Evolutionary conservation across 345 rosid species (phyloP), one percentile per base, ranked within the genome.

Genomic region (Citrus inodora): DNA sequence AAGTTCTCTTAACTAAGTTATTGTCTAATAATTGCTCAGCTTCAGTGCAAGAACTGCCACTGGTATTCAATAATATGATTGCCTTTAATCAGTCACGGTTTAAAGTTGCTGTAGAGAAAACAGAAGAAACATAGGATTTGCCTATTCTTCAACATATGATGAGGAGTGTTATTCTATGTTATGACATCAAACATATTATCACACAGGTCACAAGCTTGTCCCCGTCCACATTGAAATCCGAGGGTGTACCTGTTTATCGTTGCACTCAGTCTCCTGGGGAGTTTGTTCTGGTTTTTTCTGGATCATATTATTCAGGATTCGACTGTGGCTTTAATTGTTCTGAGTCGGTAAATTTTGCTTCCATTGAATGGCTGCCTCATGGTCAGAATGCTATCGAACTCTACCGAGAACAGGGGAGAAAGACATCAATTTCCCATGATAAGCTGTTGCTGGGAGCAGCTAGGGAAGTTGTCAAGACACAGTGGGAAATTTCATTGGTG

Each of bases 201-300:
- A 72, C 80, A 74, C 90, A 93, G 98, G 77, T 67, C 30, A 32
- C 80, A 71, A 79, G 74, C 62, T 75, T 87, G 75, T 85, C 89
- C 66, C 79, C 87, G 1, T 85, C 88, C 59, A 55, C 63, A 11
- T 76, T 89, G 80, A 89, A 83, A 80, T 80, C 85, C 38, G 87
- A 92, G 74, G 89, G 90, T 61, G 70, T 93, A 78, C 93, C 96
- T 60, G 89, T 89, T 76, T 83, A 81, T 76, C 88, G 86, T 9
- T 89, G 91, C 78, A 76, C 86, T 81, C 98, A 93, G 84, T 35
- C 82, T 83, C 90, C 88, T n/a, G 89, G 96, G 65, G 93, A 92
- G 81, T 92, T 89, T 79, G 88, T 92, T 81, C 85, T 93, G 70
- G 74, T 87, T 68, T 85, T 85, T 74, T 94, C 98, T 11, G 92